Conservation (phyloP, 1,284 basidiomycete genomes). For the Stygiomarasmius scandens region DNA sequence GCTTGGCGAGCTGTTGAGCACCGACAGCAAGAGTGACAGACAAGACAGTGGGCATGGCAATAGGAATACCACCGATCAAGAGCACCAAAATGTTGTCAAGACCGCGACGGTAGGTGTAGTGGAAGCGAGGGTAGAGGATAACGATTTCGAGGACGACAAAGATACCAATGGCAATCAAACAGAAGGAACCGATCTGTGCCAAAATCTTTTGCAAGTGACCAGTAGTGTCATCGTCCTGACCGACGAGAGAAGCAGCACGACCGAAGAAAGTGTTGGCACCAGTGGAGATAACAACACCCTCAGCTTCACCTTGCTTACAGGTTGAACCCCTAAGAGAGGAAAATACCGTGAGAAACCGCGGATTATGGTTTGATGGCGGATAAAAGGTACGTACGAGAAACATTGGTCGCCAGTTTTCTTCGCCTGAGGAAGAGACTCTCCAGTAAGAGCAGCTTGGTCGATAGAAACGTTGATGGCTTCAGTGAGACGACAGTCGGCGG, state of each 20-base stretch:
- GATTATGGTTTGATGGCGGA: slow-evolving; percentile 13
- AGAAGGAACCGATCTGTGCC: slow-evolving; percentile 95
- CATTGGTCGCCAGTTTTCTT: slow-evolving; percentile 95
- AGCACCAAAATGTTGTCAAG: slow-evolving; percentile 96
- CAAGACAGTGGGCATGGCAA: slow-evolving; percentile 96
- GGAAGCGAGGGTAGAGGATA: slow-evolving; percentile 87
- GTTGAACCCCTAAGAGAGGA: slow-evolving; percentile 76
- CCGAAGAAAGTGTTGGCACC: slow-evolving; percentile 97
- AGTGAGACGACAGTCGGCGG: slow-evolving; percentile 92
- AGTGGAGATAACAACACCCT: slow-evolving; percentile 96
- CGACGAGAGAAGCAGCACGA: slow-evolving; percentile 93
- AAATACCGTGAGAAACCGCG: slow-evolving; percentile 16
- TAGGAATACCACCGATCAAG: slow-evolving; percentile 98
- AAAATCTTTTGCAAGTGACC: slow-evolving; percentile 98
- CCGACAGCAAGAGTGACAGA: slow-evolving; percentile 97
- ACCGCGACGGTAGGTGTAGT: slow-evolving; percentile 89
- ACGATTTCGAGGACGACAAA: slow-evolving; percentile 92
- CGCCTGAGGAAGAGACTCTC: slow-evolving; percentile 89
- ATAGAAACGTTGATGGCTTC: slow-evolving; percentile 96
- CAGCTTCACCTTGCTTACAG: slow-evolving; percentile 96
- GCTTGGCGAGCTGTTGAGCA: slow-evolving; percentile 96
- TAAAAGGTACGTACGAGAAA: slow-evolving; percentile 75
- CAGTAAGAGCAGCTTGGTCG: slow-evolving; percentile 95
- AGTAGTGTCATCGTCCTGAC: slow-evolving; percentile 93
- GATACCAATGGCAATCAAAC: slow-evolving; percentile 90